A percentile compares a stretch with the other conserved stretches of the same genome.
Evolutionary conservation across 257 asterid species (phyloP).

Genomic region (Solanum pennellii): DNA sequence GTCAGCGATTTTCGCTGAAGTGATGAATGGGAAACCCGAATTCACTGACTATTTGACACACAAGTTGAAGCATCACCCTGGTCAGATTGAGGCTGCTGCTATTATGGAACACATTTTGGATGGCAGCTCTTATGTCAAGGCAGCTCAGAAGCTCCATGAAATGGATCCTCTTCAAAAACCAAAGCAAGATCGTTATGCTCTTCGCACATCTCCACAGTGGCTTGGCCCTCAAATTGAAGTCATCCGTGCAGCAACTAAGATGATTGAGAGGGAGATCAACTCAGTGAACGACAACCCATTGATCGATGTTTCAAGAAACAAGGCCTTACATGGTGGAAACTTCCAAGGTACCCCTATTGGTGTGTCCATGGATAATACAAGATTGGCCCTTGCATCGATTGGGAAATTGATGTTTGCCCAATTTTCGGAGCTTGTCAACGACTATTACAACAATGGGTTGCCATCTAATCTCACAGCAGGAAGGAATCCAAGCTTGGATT

Average conservation of each 20-base stretch:
- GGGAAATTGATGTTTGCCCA: slow-evolving; percentile 41
- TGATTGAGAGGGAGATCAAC: slow-evolving; percentile 50
- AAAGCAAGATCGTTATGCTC: slow-evolving; percentile 42
- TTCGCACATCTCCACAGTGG: slow-evolving; percentile 43
- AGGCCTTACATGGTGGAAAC: slow-evolving; percentile 42
- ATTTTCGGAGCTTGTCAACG: slow-evolving; percentile 36
- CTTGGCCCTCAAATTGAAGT: slow-evolving; percentile 47
- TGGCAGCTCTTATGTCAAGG: slow-evolving; percentile 31
- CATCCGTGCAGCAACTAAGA: slow-evolving; percentile 32
- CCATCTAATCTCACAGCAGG: slow-evolving; percentile 38
- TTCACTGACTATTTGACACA: slow-evolving; percentile 43
- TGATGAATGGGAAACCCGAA: slow-evolving; percentile 44
- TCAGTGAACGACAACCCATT: slow-evolving; percentile 44
- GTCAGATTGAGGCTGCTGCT: slow-evolving; percentile 48
- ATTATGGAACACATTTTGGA: slow-evolving; percentile 41
- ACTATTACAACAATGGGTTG: slow-evolving; percentile 33
- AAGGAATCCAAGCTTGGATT: slow-evolving; percentile 41
- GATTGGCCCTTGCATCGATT: slow-evolving; percentile 35
- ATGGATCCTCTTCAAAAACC: slow-evolving; percentile 39
- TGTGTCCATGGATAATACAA: slow-evolving; percentile 41
- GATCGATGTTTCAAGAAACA: slow-evolving; percentile 41
- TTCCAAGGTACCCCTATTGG: slow-evolving; percentile 48
- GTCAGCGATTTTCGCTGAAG: slow-evolving; percentile 44
- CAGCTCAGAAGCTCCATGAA: slow-evolving; percentile 30
- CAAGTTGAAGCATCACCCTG: slow-evolving; percentile 43